Percentiles rank a stretch among this genome's conserved stretches.
These are phyloP conservation scores for Coemansia asiatica DNA, from an alignment of 192 early-diverging fungal species.

Conservation along the genomic window DNA sequence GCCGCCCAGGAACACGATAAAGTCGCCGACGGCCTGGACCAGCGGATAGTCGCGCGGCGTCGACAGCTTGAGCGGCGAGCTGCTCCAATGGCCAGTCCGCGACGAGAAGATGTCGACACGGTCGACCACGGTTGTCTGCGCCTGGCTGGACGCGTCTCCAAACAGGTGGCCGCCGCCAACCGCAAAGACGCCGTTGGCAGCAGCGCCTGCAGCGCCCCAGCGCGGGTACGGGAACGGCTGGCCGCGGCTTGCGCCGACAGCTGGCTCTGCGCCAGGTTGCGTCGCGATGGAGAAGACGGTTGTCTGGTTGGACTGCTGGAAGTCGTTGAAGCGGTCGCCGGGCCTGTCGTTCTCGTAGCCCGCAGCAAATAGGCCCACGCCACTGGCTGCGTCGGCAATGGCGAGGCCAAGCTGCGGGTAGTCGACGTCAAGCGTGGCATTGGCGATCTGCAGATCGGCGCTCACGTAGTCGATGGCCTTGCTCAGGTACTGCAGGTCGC, in stretches of 20 bases:
- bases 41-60: conserved; percentile 48
- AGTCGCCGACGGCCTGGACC: conserved; percentile 43
- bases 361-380: conserved; percentile 33
- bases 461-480: conserved; percentile 42
- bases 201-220: conserved; percentile 48
- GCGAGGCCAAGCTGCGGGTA: conserved; percentile 50
- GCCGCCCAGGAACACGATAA: conserved; percentile 42
- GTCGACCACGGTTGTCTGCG: conserved; percentile 28
- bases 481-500: conserved; percentile 54
- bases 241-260: conserved; percentile 10
- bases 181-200: conserved; percentile 49
- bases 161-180: conserved; percentile 50
- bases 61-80: conserved; percentile 28
- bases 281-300: conserved; percentile 20
- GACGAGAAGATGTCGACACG: conserved; percentile 45
- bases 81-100: conserved; percentile 34
- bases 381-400: conserved; percentile 17
- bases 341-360: conserved; percentile 52
- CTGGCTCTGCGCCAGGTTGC: background rate
- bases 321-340: conserved; percentile 54
- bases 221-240: conserved; percentile 41
- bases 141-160: conserved; percentile 14
- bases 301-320: conserved; percentile 46
- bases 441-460: conserved; percentile 15
- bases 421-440: conserved; percentile 12